Evolutionary conservation across 345 rosid species (phyloP).

Genomic region (Syzygium jambos): DNA sequence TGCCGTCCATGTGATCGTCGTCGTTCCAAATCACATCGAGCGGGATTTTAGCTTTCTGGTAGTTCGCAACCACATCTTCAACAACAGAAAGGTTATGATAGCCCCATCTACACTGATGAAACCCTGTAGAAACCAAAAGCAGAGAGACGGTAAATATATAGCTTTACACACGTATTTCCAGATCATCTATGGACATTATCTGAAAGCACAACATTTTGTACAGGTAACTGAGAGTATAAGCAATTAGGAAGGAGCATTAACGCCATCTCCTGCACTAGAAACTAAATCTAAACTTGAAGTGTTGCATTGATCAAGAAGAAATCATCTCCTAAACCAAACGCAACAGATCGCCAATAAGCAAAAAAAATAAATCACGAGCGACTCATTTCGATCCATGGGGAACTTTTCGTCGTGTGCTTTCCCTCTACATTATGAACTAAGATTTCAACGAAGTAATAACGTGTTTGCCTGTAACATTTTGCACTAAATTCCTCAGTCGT

Average conservation of each 20-base stretch:
- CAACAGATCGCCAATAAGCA: neutral
- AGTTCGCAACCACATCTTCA: constrained; percentile 89
- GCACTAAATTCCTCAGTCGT: neutral
- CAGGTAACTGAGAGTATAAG: neutral
- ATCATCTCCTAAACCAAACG: neutral
- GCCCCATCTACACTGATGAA: constrained; percentile 99
- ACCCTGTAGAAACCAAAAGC: constrained; percentile 33
- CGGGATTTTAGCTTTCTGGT: constrained; percentile 77
- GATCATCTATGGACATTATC: neutral
- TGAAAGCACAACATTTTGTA: neutral
- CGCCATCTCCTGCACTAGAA: neutral
- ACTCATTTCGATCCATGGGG: neutral
- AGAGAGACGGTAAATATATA: neutral
- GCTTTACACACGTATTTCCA: neutral
- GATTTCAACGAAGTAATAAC: neutral
- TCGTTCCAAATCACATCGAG: constrained; percentile 97
- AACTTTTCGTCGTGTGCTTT: neutral
- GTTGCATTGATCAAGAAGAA: neutral
- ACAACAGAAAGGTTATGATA: constrained; percentile 88
- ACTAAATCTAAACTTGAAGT: neutral
- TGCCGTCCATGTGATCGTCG: constrained; percentile 94
- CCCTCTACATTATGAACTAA: neutral
- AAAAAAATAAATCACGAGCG: neutral
- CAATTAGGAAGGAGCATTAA: neutral
- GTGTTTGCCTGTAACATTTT: neutral